Percentiles rank a stretch among this genome's conserved stretches.
phyloP scores from a whole-genome alignment of 441 rosid species.

The Euphorbia corollata region DNA sequence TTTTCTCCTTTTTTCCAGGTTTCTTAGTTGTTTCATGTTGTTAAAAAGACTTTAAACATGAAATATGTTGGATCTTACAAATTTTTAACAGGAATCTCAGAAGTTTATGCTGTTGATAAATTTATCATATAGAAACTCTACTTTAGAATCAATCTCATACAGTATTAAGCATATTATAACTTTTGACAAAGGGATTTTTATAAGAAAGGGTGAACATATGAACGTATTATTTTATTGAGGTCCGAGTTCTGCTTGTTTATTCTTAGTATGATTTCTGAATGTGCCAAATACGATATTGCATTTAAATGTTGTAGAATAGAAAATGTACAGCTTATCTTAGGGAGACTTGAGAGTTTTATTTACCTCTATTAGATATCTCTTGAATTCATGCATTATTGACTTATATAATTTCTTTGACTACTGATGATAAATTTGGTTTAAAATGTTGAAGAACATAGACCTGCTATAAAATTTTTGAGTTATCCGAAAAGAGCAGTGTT shows the following conservation, averaged over 20 bases:
- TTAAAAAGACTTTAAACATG: neutral
- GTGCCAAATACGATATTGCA: neutral
- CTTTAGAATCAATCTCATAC: neutral
- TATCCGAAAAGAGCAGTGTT: too few relatives aligned
- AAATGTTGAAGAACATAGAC: neutral
- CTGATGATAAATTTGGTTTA: neutral
- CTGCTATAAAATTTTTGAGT: neutral
- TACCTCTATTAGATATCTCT: neutral
- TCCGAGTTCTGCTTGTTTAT: neutral
- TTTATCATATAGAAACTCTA: neutral
- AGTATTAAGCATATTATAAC: neutral
- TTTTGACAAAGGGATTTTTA: neutral
- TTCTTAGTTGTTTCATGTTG: neutral
- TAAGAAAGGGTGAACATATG: neutral
- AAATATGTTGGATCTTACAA: neutral
- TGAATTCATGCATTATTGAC: neutral
- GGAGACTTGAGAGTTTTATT: neutral
- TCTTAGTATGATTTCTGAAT: neutral
- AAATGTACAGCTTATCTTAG: neutral
- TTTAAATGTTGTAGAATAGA: neutral
- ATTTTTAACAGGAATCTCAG: neutral
- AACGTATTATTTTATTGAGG: neutral
- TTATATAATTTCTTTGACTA: neutral
- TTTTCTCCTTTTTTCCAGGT: neutral
- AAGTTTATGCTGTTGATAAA: neutral